Conservation (phyloP, 495 filamentous ascomycete genomes). For the Aspergillus hancockii region DNA sequence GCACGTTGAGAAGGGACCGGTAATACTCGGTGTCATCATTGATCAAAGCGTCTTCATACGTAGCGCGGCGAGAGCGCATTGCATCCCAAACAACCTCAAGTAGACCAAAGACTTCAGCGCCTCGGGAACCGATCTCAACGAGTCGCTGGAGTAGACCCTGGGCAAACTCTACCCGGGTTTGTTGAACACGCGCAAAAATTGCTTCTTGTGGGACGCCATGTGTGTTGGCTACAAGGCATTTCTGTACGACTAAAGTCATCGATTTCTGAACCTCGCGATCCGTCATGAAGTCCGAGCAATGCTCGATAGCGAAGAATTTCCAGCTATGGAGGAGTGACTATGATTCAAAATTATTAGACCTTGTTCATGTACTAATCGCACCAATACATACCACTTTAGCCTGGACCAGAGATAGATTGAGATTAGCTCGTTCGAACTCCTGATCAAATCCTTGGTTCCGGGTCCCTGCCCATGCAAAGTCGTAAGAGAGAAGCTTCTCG, state of each 20-base stretch:
- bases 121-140: constrained; percentile 59
- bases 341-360: constrained; percentile 6
- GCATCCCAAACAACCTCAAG: constrained; percentile 68
- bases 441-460: constrained; percentile 68
- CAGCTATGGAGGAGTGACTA: constrained; percentile 82
- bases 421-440: constrained; percentile 82
- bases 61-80: constrained; percentile 60
- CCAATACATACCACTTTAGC: constrained; percentile 74
- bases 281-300: constrained; percentile 66
- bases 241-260: constrained; percentile 64
- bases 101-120: constrained; percentile 60
- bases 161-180: constrained; percentile 71
- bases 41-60: constrained; percentile 63
- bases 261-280: constrained; percentile 66
- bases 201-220: constrained; percentile 63
- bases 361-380: neutral
- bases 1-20: constrained; percentile 76
- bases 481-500: constrained; percentile 69
- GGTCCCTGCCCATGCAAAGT: constrained; percentile 72
- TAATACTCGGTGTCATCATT: constrained; percentile 71
- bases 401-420: constrained; percentile 88
- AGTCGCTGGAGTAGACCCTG: constrained; percentile 76
- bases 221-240: constrained; percentile 72
- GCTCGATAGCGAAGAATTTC: constrained; percentile 84
- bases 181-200: constrained; percentile 70